These are phyloP conservation scores for Silybum marianum DNA, from an alignment of 129 eudicot genomes.

Conservation along the genomic window DNA sequence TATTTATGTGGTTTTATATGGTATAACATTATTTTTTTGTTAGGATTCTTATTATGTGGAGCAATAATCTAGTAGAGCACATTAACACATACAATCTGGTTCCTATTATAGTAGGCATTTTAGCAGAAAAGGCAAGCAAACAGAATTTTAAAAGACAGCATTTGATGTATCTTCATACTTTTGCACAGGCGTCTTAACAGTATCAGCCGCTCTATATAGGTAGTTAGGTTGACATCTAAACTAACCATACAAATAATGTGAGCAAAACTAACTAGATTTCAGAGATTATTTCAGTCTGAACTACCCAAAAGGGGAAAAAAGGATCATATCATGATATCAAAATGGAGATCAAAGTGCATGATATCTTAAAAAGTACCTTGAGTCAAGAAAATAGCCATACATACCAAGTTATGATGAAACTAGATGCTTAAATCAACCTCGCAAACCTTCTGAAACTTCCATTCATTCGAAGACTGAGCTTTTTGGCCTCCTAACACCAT, in stretches of 20 bases:
- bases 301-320: background rate
- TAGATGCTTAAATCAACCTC: too few relatives aligned
- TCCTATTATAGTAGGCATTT: background rate
- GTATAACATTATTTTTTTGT: background rate
- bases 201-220: background rate
- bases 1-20: background rate
- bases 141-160: background rate
- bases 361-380: background rate
- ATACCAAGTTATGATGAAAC: background rate
- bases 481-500: background rate
- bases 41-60: background rate
- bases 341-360: conserved; percentile 5
- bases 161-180: background rate
- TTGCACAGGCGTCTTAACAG: background rate
- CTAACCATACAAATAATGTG: background rate
- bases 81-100: background rate
- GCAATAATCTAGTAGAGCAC: background rate
- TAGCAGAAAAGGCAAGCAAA: background rate
- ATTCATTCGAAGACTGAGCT: background rate
- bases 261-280: background rate
- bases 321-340: background rate
- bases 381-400: background rate
- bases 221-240: background rate
- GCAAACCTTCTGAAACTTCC: background rate
- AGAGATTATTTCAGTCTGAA: background rate